Evolutionary conservation across 345 rosid species (phyloP).

Genomic region (Garcia nutans): DNA sequence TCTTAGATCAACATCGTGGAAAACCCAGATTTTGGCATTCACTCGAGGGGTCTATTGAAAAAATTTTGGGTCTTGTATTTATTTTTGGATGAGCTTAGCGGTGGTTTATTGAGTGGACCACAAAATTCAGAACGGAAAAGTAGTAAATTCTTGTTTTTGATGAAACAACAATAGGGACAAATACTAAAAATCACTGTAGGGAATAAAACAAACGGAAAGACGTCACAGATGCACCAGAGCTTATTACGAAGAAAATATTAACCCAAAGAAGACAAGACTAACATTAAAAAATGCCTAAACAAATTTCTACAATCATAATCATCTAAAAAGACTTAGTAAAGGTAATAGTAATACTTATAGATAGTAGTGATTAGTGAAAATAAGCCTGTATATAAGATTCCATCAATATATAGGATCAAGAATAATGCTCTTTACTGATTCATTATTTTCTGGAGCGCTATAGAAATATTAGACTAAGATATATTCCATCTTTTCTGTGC

Average conservation of each 20-base stretch:
- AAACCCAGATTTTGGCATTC: constrained; percentile 12
- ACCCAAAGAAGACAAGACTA: not conserved
- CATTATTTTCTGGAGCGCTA: too few species aligned
- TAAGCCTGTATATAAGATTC: too few species aligned
- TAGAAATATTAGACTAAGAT: too few species aligned
- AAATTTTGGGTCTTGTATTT: not conserved
- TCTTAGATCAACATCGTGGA: constrained; percentile 9
- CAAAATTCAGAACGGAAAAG: not conserved
- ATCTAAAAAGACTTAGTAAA: not conserved
- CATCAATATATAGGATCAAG: too few species aligned
- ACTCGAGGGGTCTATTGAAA: constrained; percentile 21
- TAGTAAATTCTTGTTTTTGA: not conserved
- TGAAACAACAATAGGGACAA: not conserved
- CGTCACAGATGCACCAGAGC: constrained; percentile 1
- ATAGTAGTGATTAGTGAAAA: too few species aligned
- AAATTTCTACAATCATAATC: not conserved
- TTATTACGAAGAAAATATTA: constrained; percentile 3
- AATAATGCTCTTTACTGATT: too few species aligned
- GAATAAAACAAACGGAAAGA: constrained; percentile 11
- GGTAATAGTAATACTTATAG: too few species aligned
- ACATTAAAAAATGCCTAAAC: not conserved
- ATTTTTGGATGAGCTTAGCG: constrained; percentile 8
- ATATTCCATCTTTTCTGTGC: too few species aligned
- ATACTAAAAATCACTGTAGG: constrained; percentile 5
- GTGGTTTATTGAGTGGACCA: constrained; percentile 28